Percentiles rank a stretch among this genome's conserved stretches.
Conservation (phyloP, 805 yeast species). For the Saccharomycopsis schoenii region DNA sequence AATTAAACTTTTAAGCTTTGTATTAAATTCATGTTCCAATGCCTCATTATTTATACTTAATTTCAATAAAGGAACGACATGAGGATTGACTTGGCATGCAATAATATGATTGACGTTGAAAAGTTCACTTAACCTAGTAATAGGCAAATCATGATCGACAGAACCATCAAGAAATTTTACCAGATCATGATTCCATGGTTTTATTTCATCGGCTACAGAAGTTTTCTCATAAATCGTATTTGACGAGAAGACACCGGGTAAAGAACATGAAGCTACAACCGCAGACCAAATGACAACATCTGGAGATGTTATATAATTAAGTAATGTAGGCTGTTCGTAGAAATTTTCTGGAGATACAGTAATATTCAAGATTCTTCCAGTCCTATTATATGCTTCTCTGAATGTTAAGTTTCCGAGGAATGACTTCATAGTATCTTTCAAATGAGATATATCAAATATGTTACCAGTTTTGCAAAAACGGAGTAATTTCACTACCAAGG, state of each 20-base stretch:
- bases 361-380: conserved; percentile 86
- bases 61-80: conserved; percentile 79
- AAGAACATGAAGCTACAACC: conserved; percentile 86
- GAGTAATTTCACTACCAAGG: conserved; percentile 24
- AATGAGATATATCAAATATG: conserved; percentile 69
- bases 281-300: conserved; percentile 80
- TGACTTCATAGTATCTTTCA: conserved; percentile 63
- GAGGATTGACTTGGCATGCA: conserved; percentile 96
- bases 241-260: conserved; percentile 87
- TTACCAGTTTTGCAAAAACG: conserved; percentile 78
- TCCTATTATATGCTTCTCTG: conserved; percentile 87
- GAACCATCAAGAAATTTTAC: conserved; percentile 92
- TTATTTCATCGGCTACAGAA: conserved; percentile 56
- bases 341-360: conserved; percentile 88
- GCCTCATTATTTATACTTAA: conserved; percentile 62
- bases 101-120: conserved; percentile 95
- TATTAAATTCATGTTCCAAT: conserved; percentile 49
- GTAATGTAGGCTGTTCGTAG: conserved; percentile 81
- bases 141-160: conserved; percentile 89
- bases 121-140: conserved; percentile 86
- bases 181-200: conserved; percentile 74
- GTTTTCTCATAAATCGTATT: conserved; percentile 79
- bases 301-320: conserved; percentile 74
- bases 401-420: conserved; percentile 87
- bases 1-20: conserved; percentile 41